Evolutionary conservation across 1,139 yeast genomes (phyloP).

Genomic region (Sporopachydermia cereana): DNA sequence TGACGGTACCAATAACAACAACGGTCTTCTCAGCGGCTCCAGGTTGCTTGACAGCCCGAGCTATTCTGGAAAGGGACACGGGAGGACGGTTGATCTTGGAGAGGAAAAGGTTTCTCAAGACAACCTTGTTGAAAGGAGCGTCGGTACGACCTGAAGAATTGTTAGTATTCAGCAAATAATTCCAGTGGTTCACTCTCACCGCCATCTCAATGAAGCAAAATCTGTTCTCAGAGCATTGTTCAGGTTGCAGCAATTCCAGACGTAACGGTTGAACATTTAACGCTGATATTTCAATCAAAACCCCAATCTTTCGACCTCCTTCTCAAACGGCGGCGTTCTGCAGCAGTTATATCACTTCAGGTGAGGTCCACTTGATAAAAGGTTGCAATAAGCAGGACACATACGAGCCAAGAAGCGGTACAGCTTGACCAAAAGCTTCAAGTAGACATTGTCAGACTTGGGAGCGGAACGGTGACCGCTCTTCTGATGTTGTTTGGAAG

Average conservation of each 20-base stretch:
- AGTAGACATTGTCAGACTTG: constrained; percentile 98
- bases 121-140: constrained; percentile 96
- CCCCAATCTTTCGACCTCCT: too few relatives aligned
- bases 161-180: constrained; percentile 36
- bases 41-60: constrained; percentile 71
- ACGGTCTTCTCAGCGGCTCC: constrained; percentile 87
- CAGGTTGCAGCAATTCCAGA: too few relatives aligned
- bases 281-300: too few relatives aligned
- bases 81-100: constrained; percentile 99
- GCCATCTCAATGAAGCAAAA: constrained; percentile 19
- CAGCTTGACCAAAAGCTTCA: constrained; percentile 92
- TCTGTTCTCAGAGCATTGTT: background rate
- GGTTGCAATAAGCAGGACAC: constrained; percentile 34
- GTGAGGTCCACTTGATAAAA: too few relatives aligned
- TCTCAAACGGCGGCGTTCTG: too few relatives aligned
- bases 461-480: constrained; percentile 98
- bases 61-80: constrained; percentile 86
- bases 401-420: constrained; percentile 99
- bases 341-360: too few relatives aligned
- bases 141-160: constrained; percentile 77
- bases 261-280: too few relatives aligned
- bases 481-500: constrained; percentile 91
- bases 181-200: background rate
- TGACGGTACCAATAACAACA: constrained; percentile 98
- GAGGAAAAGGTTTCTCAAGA: constrained; percentile 89